A percentile compares a stretch with the other conserved stretches of the same genome.
Evolutionary conservation across 2,329 filamentous ascomycete species (phyloP).

Genomic region (Diaporthe sp.): DNA sequence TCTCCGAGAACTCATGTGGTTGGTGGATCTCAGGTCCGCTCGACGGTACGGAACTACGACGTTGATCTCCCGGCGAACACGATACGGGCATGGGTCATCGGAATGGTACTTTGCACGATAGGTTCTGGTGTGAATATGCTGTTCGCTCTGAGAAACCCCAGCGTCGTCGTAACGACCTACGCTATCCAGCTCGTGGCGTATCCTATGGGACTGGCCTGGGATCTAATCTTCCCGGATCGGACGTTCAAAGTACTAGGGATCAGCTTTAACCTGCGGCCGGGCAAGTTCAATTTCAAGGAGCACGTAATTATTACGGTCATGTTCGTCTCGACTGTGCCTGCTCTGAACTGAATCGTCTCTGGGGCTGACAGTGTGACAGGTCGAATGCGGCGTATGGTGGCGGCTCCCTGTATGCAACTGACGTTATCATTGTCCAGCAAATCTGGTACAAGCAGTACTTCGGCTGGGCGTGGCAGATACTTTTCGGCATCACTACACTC

Average conservation of each 20-base stretch:
- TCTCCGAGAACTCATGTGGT: conserved; percentile 30
- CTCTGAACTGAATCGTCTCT: background rate
- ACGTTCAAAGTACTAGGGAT: conserved; percentile 62
- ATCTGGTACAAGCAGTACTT: conserved; percentile 68
- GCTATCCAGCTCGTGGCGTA: conserved; percentile 72
- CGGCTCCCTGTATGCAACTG: conserved; percentile 66
- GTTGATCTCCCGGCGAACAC: conserved; percentile 73
- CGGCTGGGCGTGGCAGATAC: conserved; percentile 54
- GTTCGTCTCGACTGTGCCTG: conserved; percentile 48
- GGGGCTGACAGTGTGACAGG: conserved; percentile 34
- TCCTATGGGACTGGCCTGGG: conserved; percentile 66
- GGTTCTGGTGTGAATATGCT: conserved; percentile 72
- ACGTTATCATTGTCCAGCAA: conserved; percentile 61
- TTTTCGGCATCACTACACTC: conserved; percentile 70
- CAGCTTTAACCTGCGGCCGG: conserved; percentile 66
- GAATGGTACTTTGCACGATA: conserved; percentile 68
- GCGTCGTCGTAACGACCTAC: conserved; percentile 68
- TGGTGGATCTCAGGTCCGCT: conserved; percentile 61
- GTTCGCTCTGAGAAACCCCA: conserved; percentile 69
- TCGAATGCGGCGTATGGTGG: conserved; percentile 66
- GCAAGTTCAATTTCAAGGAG: conserved; percentile 71
- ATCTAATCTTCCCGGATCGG: conserved; percentile 63
- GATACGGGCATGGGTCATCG: conserved; percentile 72
- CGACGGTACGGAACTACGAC: conserved; percentile 73
- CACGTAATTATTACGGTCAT: conserved; percentile 72